Evolutionary conservation across 805 yeast species (phyloP).

Genomic region (Kregervanrija pseudodelftensis): DNA sequence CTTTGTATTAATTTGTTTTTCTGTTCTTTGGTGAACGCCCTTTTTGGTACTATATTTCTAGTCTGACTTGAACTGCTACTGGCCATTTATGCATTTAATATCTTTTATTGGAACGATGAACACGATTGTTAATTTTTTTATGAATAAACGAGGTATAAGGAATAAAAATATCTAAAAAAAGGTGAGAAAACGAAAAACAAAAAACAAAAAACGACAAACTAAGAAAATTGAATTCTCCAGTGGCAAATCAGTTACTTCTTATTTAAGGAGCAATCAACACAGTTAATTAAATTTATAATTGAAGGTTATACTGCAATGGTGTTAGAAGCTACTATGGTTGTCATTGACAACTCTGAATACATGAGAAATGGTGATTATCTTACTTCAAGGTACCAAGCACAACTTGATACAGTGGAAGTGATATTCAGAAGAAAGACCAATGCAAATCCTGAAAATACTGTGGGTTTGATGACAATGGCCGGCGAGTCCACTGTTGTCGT

Average conservation of each 20-base stretch:
- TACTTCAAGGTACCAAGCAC: slow-evolving; percentile 86
- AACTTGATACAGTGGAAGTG: slow-evolving; percentile 79
- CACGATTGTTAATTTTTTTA: too few species aligned
- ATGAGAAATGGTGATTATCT: slow-evolving; percentile 94
- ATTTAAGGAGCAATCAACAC: too few species aligned
- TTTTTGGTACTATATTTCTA: neutral
- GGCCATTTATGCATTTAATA: neutral
- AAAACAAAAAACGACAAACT: too few species aligned
- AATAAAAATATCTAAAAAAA: slow-evolving; percentile 7
- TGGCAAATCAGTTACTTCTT: too few species aligned
- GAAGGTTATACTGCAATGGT: slow-evolving; percentile 46
- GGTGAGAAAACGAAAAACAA: neutral
- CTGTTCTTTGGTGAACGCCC: slow-evolving; percentile 27
- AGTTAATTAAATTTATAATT: too few species aligned
- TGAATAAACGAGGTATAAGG: slow-evolving; percentile 5
- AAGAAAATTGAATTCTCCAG: too few species aligned
- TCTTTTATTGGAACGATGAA: neutral
- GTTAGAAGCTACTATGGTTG: slow-evolving; percentile 92
- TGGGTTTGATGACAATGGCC: slow-evolving; percentile 83
- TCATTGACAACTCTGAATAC: slow-evolving; percentile 92
- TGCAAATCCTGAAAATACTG: slow-evolving; percentile 89
- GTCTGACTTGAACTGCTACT: neutral
- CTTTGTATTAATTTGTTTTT: slow-evolving; percentile 30
- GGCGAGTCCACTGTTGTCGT: slow-evolving; percentile 84
- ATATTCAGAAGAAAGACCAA: slow-evolving; percentile 81